A percentile compares a stretch with the other conserved stretches of the same genome.
Evolutionary conservation across 2,329 filamentous ascomycete species (phyloP).

Genomic region (Mariannaea sp.): DNA sequence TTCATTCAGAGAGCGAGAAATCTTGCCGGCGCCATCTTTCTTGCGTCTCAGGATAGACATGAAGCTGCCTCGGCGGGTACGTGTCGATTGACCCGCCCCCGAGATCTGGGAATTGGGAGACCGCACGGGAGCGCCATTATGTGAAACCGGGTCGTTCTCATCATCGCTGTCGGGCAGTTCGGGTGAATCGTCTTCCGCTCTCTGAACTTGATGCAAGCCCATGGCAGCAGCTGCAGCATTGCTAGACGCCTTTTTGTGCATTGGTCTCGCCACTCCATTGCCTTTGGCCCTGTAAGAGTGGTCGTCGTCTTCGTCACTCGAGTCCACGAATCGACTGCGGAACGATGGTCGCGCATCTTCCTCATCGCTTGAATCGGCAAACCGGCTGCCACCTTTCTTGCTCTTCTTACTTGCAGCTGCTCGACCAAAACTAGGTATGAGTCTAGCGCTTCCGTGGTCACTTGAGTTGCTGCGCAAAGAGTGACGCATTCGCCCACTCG

Average conservation of each 20-base stretch:
- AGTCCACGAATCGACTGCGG: conserved; percentile 70
- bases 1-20: conserved; percentile 59
- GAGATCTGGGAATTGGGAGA: conserved; percentile 25
- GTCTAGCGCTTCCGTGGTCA: conserved; percentile 44
- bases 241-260: conserved; percentile 38
- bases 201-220: conserved; percentile 47
- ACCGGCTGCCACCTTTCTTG: conserved; percentile 58
- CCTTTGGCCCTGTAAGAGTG: conserved; percentile 30
- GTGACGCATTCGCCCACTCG: conserved; percentile 49
- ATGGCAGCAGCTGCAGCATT: conserved; percentile 45
- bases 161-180: conserved; percentile 66
- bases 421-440: conserved; percentile 51
- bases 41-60: conserved; percentile 69
- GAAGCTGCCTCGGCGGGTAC: conserved; percentile 54
- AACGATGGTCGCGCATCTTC: conserved; percentile 40
- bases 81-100: conserved; percentile 34
- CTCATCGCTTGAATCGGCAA: conserved; percentile 75
- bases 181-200: conserved; percentile 57
- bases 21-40: conserved; percentile 54
- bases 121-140: conserved; percentile 18
- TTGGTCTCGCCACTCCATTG: conserved; percentile 44
- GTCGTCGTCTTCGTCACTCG: conserved; percentile 66
- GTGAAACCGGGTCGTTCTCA: conserved; percentile 40
- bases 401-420: conserved; percentile 46
- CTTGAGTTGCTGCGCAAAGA: conserved; percentile 51